A percentile compares a stretch with the other conserved stretches of the same genome.
Conservation (phyloP, 129 eudicot genomes). For the Centaurea solstitialis region DNA sequence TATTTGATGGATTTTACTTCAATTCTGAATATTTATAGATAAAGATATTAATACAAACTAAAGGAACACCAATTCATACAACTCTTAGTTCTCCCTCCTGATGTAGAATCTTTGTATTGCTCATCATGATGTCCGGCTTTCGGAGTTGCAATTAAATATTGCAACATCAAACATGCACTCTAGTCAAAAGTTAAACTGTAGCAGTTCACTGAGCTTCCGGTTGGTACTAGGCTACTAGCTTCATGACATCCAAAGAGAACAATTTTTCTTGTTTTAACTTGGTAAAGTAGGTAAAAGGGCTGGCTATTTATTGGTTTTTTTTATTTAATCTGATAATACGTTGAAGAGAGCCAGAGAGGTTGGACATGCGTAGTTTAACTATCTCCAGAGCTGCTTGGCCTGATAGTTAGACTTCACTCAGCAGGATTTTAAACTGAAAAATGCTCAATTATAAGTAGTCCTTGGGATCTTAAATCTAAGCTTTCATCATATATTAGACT, state of each 20-base stretch:
- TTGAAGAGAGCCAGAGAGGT: not conserved
- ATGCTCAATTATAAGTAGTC: not conserved
- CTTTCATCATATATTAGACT: not conserved
- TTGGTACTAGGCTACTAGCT: not conserved
- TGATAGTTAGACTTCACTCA: not conserved
- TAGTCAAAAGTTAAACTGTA: slow-evolving; percentile 1
- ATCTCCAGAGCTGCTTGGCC: not conserved
- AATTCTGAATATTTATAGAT: not conserved
- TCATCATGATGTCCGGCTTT: not conserved
- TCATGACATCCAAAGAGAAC: not conserved
- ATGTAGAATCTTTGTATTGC: not conserved
- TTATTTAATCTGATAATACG: not conserved
- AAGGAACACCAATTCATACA: not conserved
- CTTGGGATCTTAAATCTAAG: not conserved
- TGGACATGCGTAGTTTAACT: not conserved
- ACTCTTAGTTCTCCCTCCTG: not conserved
- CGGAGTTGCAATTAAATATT: not conserved
- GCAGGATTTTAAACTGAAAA: not conserved
- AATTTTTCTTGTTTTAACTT: not conserved
- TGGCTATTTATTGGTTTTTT: not conserved
- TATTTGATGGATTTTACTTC: not conserved
- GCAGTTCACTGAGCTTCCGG: not conserved
- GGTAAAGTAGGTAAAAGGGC: not conserved
- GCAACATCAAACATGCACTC: not conserved
- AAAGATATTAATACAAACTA: not conserved